These are phyloP conservation scores for Gyrodon lividus DNA, from an alignment of 768 basidiomycete genomes.

Conservation along the genomic window DNA sequence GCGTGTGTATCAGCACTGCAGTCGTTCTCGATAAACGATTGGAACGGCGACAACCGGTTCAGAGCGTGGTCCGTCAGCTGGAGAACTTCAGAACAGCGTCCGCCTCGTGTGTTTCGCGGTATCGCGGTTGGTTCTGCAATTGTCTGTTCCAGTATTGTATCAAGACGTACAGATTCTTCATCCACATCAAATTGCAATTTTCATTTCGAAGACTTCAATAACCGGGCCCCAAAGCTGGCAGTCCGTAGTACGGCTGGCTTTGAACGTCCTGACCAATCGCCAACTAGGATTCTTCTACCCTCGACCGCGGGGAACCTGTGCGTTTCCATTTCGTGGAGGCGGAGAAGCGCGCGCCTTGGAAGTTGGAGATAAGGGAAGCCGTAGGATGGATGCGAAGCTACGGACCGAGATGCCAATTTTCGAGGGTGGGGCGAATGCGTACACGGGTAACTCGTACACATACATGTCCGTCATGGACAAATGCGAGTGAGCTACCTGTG, in stretches of 20 bases:
- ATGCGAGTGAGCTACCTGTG: neutral
- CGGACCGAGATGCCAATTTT: conserved; percentile 13
- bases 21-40: conserved; percentile 13
- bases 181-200: conserved; percentile 27
- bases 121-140: conserved; percentile 16
- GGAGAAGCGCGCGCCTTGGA: conserved; percentile 18
- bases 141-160: conserved; percentile 1
- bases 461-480: too few species aligned
- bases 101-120: conserved; percentile 14
- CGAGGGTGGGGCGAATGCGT: conserved; percentile 18
- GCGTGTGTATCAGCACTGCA: conserved; percentile 21
- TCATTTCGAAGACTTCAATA: conserved; percentile 30
- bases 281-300: conserved; percentile 12
- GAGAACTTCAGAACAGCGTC: conserved; percentile 1
- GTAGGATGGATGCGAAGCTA: conserved; percentile 8
- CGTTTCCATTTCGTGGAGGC: conserved; percentile 25
- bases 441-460: neutral
- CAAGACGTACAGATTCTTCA: conserved; percentile 13
- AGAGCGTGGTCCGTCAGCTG: neutral
- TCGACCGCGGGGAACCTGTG: conserved; percentile 32
- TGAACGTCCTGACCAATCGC: conserved; percentile 29
- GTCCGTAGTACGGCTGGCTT: too few species aligned
- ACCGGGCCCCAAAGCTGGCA: conserved; percentile 14
- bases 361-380: conserved; percentile 12
- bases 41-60: conserved; percentile 16